These are phyloP conservation scores for Ceratocystis cubensis DNA, from an alignment of 2,329 filamentous ascomycete genomes.

Conservation along the genomic window DNA sequence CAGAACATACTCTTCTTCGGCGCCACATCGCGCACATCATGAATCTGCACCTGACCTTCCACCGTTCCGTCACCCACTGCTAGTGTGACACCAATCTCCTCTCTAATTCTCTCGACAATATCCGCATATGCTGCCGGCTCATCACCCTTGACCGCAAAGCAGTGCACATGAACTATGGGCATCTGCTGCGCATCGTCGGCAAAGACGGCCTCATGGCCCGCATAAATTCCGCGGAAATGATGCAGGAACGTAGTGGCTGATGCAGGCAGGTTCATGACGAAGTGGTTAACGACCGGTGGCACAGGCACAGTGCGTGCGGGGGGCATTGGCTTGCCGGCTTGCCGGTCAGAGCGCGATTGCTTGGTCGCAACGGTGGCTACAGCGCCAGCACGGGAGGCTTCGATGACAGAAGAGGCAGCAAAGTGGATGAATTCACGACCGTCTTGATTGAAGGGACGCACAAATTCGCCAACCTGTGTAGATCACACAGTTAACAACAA, in stretches of 20 bases:
- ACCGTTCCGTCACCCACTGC: slow-evolving; percentile 35
- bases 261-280: slow-evolving; percentile 94
- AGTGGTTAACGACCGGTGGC: slow-evolving; percentile 74
- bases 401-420: slow-evolving; percentile 49
- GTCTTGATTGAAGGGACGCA: slow-evolving; percentile 69
- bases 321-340: slow-evolving; percentile 25
- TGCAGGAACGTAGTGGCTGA: slow-evolving; percentile 70
- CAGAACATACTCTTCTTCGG: slow-evolving; percentile 97
- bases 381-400: slow-evolving; percentile 39
- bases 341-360: slow-evolving; percentile 29
- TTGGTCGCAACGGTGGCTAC: slow-evolving; percentile 39
- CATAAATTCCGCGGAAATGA: slow-evolving; percentile 66
- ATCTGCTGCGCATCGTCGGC: slow-evolving; percentile 44
- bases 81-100: slow-evolving; percentile 32
- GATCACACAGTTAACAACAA: neutral
- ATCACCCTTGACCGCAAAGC: slow-evolving; percentile 70
- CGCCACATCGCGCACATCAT: slow-evolving; percentile 73
- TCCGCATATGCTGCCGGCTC: slow-evolving; percentile 50
- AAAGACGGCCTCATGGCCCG: slow-evolving; percentile 56
- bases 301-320: slow-evolving; percentile 37
- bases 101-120: slow-evolving; percentile 32
- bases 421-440: slow-evolving; percentile 66
- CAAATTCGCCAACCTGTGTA: slow-evolving; percentile 50
- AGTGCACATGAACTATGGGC: slow-evolving; percentile 86
- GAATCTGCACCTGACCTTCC: slow-evolving; percentile 42